Evolutionary conservation across 2,329 filamentous ascomycete species (phyloP).

Genomic region (Xylariomycetidae sp.): DNA sequence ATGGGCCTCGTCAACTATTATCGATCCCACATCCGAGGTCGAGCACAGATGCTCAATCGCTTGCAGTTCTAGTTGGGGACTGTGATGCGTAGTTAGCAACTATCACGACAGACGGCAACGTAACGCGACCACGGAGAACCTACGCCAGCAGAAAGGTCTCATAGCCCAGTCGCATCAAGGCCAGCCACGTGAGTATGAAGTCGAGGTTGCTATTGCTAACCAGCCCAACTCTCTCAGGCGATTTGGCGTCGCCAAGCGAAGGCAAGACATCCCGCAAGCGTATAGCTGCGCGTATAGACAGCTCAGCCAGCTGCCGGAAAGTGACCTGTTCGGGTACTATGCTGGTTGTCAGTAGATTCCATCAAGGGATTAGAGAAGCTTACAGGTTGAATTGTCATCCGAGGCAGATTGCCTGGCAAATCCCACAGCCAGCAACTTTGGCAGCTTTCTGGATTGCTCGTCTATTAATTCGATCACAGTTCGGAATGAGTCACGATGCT

Average conservation of each 20-base stretch:
- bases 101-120: background rate
- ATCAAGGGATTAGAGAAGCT: too few species aligned
- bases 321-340: constrained; percentile 17
- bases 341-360: too few species aligned
- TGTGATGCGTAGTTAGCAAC: constrained; percentile 14
- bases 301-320: constrained; percentile 23
- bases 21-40: constrained; percentile 31
- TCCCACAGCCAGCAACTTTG: constrained; percentile 40
- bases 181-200: constrained; percentile 56
- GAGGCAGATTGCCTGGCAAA: constrained; percentile 31
- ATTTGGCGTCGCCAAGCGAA: background rate
- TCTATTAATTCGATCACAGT: constrained; percentile 46
- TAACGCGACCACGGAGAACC: constrained; percentile 9
- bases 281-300: constrained; percentile 30
- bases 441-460: constrained; percentile 33
- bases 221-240: constrained; percentile 36
- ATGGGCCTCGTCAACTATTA: constrained; percentile 39
- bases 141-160: constrained; percentile 52
- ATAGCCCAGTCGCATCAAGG: constrained; percentile 48
- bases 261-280: constrained; percentile 8
- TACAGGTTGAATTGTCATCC: too few species aligned
- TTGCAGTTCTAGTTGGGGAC: constrained; percentile 37
- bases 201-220: constrained; percentile 50
- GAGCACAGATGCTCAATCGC: constrained; percentile 49
- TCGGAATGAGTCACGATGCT: constrained; percentile 28